A percentile compares a stretch with the other conserved stretches of the same genome.
Conservation (phyloP, 768 basidiomycete species). For the Asterophora lycoperdoides region DNA sequence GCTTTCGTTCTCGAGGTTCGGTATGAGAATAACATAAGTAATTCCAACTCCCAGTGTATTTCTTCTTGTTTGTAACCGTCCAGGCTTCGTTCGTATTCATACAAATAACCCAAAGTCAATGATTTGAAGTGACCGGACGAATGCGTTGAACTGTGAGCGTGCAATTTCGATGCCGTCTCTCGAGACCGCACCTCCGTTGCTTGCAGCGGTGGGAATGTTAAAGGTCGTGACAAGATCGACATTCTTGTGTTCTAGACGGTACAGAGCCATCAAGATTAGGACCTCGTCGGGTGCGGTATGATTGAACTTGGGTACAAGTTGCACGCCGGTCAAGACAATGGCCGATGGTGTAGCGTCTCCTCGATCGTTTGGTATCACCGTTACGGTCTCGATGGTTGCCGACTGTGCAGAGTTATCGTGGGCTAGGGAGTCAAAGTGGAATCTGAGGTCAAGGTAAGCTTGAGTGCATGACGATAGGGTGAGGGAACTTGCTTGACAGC, state of each 20-base stretch:
- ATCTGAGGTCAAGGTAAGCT: conserved; percentile 44
- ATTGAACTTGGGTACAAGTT: conserved; percentile 78
- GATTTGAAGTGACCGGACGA: conserved; percentile 60
- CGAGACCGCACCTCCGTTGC: conserved; percentile 41
- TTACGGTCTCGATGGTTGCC: conserved; percentile 39
- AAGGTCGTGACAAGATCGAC: conserved; percentile 83
- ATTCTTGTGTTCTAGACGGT: conserved; percentile 63
- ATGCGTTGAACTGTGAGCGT: conserved; percentile 45
- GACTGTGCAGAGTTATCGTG: conserved; percentile 80
- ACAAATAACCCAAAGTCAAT: conserved; percentile 68
- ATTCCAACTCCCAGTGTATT: too few relatives aligned
- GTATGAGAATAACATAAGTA: too few relatives aligned
- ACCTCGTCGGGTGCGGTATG: conserved; percentile 57
- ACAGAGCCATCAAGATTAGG: conserved; percentile 75
- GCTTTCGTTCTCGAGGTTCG: too few relatives aligned
- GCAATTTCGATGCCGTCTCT: conserved; percentile 33
- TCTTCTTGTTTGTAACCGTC: neutral
- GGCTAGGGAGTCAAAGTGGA: conserved; percentile 86
- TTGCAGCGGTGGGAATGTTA: conserved; percentile 64
- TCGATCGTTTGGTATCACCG: conserved; percentile 36
- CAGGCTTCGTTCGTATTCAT: conserved; percentile 27
- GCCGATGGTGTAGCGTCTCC: conserved; percentile 54
- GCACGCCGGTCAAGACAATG: conserved; percentile 62
- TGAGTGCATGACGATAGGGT: neutral
- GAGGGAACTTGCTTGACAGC: conserved; percentile 50